These are phyloP conservation scores for Aureobasidium sp. DNA, from an alignment of 2,329 filamentous ascomycete species.

Conservation along the genomic window DNA sequence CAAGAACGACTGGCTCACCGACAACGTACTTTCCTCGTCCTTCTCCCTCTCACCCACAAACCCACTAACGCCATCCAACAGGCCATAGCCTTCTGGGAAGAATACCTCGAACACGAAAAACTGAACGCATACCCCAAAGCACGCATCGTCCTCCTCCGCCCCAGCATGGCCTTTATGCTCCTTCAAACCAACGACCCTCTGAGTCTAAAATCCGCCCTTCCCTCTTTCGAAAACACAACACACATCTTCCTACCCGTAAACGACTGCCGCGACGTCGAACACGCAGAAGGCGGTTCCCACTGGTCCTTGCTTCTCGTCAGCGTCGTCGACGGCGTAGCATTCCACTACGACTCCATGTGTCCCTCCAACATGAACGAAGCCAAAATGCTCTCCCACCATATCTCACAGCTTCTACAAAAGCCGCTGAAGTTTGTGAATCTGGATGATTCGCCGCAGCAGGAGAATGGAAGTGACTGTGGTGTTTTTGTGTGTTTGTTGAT, in stretches of 20 bases:
- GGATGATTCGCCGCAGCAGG: slow-evolving; percentile 79
- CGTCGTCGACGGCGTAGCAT: slow-evolving; percentile 79
- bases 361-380: slow-evolving; percentile 71
- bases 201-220: slow-evolving; percentile 58
- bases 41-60: neutral
- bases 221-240: slow-evolving; percentile 70
- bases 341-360: slow-evolving; percentile 88
- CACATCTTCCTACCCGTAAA: slow-evolving; percentile 97
- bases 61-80: no score
- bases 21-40: slow-evolving; percentile 60
- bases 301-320: slow-evolving; percentile 92
- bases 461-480: slow-evolving; percentile 88
- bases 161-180: slow-evolving; percentile 86
- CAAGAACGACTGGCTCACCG: slow-evolving; percentile 90
- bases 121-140: slow-evolving; percentile 72
- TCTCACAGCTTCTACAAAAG: slow-evolving; percentile 59
- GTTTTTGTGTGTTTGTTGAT: slow-evolving; percentile 95
- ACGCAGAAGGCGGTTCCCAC: slow-evolving; percentile 84
- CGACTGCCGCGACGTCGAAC: slow-evolving; percentile 65
- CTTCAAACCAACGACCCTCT: slow-evolving; percentile 59
- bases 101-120: slow-evolving; percentile 86
- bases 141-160: slow-evolving; percentile 81
- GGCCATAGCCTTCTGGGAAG: slow-evolving; percentile 98
- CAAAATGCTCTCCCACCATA: slow-evolving; percentile 56
- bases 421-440: slow-evolving; percentile 70